These are phyloP conservation scores for Boechera divaricarpa DNA, from an alignment of 345 rosid genomes.

Conservation along the genomic window DNA sequence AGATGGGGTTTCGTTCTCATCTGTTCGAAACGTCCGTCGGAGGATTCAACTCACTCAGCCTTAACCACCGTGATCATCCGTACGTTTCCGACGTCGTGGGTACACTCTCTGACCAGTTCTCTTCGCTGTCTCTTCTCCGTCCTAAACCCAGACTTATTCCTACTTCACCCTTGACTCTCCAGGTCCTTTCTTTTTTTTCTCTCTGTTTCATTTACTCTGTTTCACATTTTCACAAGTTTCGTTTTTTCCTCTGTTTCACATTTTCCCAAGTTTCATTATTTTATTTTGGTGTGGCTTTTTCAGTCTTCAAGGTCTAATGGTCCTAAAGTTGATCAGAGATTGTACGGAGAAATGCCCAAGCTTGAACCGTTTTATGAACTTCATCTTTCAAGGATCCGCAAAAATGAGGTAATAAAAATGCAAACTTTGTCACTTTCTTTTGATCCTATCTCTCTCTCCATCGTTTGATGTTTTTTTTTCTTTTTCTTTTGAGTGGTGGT, in stretches of 20 bases:
- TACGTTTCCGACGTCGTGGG: not conserved
- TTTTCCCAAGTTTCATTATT: not conserved
- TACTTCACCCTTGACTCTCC: not conserved
- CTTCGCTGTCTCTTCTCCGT: conserved; percentile 15
- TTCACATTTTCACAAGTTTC: too few species aligned
- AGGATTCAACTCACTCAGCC: conserved; percentile 14
- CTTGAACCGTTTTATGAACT: conserved; percentile 14
- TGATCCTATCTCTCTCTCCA: not conserved
- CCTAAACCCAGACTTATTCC: not conserved
- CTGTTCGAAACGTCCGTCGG: not conserved
- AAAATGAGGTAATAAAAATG: conserved; percentile 12
- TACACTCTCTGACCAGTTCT: conserved; percentile 26
- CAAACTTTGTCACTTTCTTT: not conserved
- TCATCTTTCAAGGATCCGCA: conserved; percentile 15
- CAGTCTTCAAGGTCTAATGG: not conserved
- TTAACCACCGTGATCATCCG: conserved; percentile 6
- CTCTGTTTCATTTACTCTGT: conserved; percentile 3
- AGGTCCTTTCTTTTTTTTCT: not conserved
- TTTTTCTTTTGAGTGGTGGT: not conserved
- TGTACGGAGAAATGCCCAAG: not conserved
- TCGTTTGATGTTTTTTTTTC: not conserved
- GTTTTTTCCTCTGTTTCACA: too few species aligned
- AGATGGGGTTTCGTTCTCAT: conserved; percentile 1
- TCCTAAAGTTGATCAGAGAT: not conserved
- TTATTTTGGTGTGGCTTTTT: not conserved